A percentile compares a stretch with the other conserved stretches of the same genome.
These are phyloP conservation scores for Umbellularia californica DNA, from an alignment of 164 flowering plant species.

Conservation along the genomic window DNA sequence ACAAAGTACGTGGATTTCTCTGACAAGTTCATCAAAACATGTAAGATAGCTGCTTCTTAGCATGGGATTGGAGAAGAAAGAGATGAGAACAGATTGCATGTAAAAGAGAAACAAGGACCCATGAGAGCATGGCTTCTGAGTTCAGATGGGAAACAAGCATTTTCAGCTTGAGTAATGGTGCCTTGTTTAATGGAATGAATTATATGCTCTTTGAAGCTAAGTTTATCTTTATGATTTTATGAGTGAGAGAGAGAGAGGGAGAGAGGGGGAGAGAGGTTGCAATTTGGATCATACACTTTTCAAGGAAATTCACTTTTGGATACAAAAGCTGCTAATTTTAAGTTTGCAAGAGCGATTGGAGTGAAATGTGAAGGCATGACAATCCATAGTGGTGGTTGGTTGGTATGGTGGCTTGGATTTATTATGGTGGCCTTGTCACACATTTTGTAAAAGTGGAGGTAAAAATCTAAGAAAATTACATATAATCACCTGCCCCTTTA, in stretches of 20 bases:
- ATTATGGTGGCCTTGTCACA: too few relatives aligned
- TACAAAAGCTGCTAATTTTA: too few relatives aligned
- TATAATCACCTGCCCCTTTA: too few relatives aligned
- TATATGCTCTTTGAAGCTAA: background rate
- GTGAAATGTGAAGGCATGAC: too few relatives aligned
- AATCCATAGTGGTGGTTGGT: too few relatives aligned
- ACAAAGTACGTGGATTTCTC: conserved; percentile 74
- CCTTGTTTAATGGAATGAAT: too few relatives aligned
- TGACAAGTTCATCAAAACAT: conserved; percentile 67
- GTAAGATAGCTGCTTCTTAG: conserved; percentile 60
- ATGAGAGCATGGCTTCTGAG: background rate
- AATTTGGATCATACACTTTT: too few relatives aligned
- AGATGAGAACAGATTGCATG: background rate
- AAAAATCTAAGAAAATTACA: too few relatives aligned
- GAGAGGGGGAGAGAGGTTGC: background rate
- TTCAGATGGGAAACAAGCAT: background rate
- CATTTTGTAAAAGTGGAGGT: too few relatives aligned
- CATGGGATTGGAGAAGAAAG: conserved; percentile 6
- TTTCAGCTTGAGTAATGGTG: background rate
- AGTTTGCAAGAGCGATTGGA: too few relatives aligned
- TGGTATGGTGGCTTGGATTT: too few relatives aligned
- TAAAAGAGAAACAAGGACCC: background rate
- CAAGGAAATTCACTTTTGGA: too few relatives aligned
- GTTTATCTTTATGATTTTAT: background rate
- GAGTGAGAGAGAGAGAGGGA: background rate